phyloP scores from a whole-genome alignment of 371 early-diverging fungal species.

The Coemansia sp. region DNA sequence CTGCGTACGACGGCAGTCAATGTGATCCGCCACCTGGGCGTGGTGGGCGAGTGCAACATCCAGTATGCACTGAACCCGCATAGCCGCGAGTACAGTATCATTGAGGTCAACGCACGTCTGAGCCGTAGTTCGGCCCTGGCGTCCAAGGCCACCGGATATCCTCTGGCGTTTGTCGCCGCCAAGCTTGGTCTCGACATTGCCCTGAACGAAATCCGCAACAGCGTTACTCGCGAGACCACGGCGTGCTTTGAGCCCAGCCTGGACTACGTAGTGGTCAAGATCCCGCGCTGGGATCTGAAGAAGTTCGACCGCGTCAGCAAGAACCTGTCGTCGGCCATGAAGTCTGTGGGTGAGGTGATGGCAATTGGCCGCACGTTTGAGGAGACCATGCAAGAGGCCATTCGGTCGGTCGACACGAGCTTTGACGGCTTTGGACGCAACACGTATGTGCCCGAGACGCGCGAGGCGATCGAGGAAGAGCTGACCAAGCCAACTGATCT shows the following conservation, averaged over 20 bases:
- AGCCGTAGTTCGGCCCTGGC: conserved; percentile 89
- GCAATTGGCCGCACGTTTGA: conserved; percentile 93
- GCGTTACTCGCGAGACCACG: conserved; percentile 88
- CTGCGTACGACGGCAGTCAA: conserved; percentile 86
- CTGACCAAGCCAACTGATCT: conserved; percentile 82
- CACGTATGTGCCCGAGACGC: conserved; percentile 61
- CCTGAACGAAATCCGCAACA: conserved; percentile 85
- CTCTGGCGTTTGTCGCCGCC: conserved; percentile 96
- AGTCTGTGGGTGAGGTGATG: conserved; percentile 96
- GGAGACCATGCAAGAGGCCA: conserved; percentile 94
- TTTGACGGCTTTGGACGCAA: conserved; percentile 78
- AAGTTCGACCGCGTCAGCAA: conserved; percentile 90
- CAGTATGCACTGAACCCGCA: conserved; percentile 95
- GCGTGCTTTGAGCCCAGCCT: conserved; percentile 95
- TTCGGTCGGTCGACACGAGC: conserved; percentile 85
- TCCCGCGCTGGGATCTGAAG: conserved; percentile 93
- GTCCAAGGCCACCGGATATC: conserved; percentile 96
- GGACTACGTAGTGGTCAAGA: conserved; percentile 92
- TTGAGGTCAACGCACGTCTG: conserved; percentile 96
- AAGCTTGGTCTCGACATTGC: conserved; percentile 90
- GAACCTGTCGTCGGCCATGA: conserved; percentile 88
- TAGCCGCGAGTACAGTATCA: conserved; percentile 89
- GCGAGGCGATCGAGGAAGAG: conserved; percentile 80
- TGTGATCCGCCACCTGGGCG: conserved; percentile 83
- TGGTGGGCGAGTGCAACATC: conserved; percentile 96